Evolutionary conservation across 371 early-diverging fungal species (phyloP), one percentile per base, ranked within the genome.

Genomic region (Mucor saturninus): DNA sequence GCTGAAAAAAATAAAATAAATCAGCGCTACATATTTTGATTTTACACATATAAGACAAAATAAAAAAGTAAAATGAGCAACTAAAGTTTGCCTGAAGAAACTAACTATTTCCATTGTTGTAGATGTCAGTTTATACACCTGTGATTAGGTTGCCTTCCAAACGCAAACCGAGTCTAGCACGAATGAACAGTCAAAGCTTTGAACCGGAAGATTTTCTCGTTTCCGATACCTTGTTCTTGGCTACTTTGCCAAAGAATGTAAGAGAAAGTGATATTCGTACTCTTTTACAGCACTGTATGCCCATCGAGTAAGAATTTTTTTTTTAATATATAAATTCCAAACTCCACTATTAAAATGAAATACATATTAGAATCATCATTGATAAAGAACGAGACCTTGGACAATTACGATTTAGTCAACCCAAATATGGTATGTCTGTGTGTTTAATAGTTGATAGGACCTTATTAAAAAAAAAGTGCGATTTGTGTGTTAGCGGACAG

Each of bases 241-340:
- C 73, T 26, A 69, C 67, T 30, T 51, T 81, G 2, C 67, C 72
- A 28, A 32, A 49, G 8, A 63, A 68, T 29, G 65, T 81, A n/a
- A 65, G 58, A 50, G 81, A 81, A 55, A 60, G 56, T 13, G 81
- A 81, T 57, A 59, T 81, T 14, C 69, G 74, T 45, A 64, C 62
- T 5, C 62, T 81, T 50, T 52, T 81, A 21, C 76, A 81, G 38
- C 65, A 72, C 57, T 81, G 73, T 60, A 73, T 70, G 65, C 79
- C 81, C 21, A 55, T 64, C 21, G 78, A 81, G 81, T 81, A 75
- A 59, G 75, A 67, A 6, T 15, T 45, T 52, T 35, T 43, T 45
- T 55, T 48, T 45, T 43, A 39, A 46, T 57, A 51, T 31, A 59
- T 46, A 38, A 6, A 51, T 39, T 54, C 29, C n/a, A 45, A 52